Evolutionary conservation across 768 basidiomycete species (phyloP).

Genomic region (Dioszegia crocea): DNA sequence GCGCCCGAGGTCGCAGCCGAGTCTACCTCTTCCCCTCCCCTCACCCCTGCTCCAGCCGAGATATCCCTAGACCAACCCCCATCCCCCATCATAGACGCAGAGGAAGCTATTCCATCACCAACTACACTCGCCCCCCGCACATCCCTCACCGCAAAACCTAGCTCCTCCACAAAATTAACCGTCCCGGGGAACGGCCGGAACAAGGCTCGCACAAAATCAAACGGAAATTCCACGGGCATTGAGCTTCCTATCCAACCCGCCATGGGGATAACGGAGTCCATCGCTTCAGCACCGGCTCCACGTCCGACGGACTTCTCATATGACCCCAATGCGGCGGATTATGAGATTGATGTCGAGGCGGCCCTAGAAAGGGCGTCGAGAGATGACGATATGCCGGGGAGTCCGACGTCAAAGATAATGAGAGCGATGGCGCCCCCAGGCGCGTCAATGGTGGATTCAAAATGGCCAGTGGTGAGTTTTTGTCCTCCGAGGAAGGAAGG

Average conservation of each 20-base stretch:
- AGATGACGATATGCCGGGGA: slow-evolving; percentile 32
- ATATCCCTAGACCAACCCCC: background rate
- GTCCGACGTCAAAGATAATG: slow-evolving; percentile 38
- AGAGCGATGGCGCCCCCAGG: slow-evolving; percentile 37
- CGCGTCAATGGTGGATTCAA: slow-evolving; percentile 27
- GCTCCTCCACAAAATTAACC: slow-evolving; percentile 3
- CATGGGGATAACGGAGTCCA: slow-evolving; percentile 35
- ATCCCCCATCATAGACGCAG: background rate
- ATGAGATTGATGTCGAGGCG: slow-evolving; percentile 26
- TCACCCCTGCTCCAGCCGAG: slow-evolving; percentile 8
- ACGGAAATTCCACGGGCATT: background rate
- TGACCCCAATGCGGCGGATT: slow-evolving; percentile 12
- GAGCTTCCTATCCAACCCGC: slow-evolving; percentile 1
- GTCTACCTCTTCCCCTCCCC: slow-evolving; percentile 4
- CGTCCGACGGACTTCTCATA: slow-evolving; percentile 30
- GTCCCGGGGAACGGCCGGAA: background rate
- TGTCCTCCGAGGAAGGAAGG: background rate
- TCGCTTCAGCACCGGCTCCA: slow-evolving; percentile 39
- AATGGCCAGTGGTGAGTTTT: slow-evolving; percentile 40
- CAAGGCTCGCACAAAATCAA: slow-evolving; percentile 2
- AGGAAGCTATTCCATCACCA: background rate
- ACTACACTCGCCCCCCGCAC: background rate
- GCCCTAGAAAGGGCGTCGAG: slow-evolving; percentile 6
- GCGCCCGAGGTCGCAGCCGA: background rate
- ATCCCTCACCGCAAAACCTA: background rate